Conservation (phyloP, 2,329 filamentous ascomycete genomes). For the Botryotinia narcissicola region DNA sequence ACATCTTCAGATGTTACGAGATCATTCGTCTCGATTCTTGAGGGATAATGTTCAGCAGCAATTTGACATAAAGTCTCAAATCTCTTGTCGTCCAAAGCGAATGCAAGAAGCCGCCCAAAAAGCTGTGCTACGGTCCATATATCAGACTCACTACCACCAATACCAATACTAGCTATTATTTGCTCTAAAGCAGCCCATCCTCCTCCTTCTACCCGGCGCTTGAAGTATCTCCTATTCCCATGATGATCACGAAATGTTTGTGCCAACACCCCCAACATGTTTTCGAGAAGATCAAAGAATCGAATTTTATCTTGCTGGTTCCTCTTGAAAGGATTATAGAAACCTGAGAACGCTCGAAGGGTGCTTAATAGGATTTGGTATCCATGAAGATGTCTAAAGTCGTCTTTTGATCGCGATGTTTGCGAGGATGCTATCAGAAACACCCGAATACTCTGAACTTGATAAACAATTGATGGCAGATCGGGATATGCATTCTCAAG, state of each 20-base stretch:
- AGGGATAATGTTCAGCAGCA: constrained; percentile 38
- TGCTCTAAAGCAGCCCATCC: constrained; percentile 78
- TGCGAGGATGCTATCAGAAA: constrained; percentile 44
- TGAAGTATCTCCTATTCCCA: constrained; percentile 87
- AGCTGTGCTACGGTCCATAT: constrained; percentile 67
- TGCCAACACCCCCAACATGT: constrained; percentile 70
- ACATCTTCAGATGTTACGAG: not conserved
- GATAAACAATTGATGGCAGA: constrained; percentile 37
- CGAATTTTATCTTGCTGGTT: constrained; percentile 60
- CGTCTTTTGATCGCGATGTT: constrained; percentile 62
- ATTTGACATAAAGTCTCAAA: constrained; percentile 66
- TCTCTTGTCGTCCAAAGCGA: constrained; percentile 75
- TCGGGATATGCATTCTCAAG: constrained; percentile 35
- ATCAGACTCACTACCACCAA: constrained; percentile 65
- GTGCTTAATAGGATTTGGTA: constrained; percentile 72
- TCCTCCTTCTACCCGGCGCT: constrained; percentile 68
- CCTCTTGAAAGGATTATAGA: constrained; percentile 67
- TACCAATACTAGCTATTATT: constrained; percentile 64
- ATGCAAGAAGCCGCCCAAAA: constrained; percentile 78
- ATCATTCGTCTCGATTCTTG: constrained; percentile 6
- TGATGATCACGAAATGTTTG: constrained; percentile 66
- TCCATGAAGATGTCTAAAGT: constrained; percentile 77
- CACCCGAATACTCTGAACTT: constrained; percentile 35
- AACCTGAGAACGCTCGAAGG: constrained; percentile 68
- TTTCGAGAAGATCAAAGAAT: constrained; percentile 68